A percentile compares a stretch with the other conserved stretches of the same genome.
These are phyloP conservation scores for Penicillium samsonianum DNA, from an alignment of 495 filamentous ascomycete genomes.

Conservation along the genomic window DNA sequence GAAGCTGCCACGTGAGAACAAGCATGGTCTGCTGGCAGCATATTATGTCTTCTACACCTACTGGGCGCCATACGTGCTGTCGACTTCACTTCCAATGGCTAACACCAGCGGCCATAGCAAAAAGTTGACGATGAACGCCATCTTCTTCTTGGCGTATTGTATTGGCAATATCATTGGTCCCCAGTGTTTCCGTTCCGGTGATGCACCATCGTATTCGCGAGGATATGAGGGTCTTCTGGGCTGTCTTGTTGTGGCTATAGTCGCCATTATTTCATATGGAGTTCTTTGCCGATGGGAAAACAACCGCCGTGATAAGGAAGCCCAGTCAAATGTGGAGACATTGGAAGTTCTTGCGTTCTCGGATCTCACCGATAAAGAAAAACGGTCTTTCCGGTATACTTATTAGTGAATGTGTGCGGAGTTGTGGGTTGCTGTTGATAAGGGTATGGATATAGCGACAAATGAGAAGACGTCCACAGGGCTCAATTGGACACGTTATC, in stretches of 20 bases:
- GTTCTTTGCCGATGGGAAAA: slow-evolving; percentile 25
- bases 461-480: too few species aligned
- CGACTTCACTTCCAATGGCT: slow-evolving; percentile 40
- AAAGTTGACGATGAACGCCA: slow-evolving; percentile 30
- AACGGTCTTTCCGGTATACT: slow-evolving; percentile 38
- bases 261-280: slow-evolving; percentile 24
- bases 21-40: slow-evolving; percentile 33
- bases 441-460: too few species aligned
- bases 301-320: slow-evolving; percentile 16
- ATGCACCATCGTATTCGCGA: slow-evolving; percentile 50
- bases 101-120: slow-evolving; percentile 44
- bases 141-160: slow-evolving; percentile 35
- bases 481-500: too few species aligned
- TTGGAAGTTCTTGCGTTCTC: slow-evolving; percentile 24
- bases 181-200: slow-evolving; percentile 56
- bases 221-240: slow-evolving; percentile 35
- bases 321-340: slow-evolving; percentile 2
- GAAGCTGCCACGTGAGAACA: slow-evolving; percentile 34
- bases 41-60: slow-evolving; percentile 37
- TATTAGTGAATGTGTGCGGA: slow-evolving; percentile 26
- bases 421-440: too few species aligned
- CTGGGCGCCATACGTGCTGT: slow-evolving; percentile 40
- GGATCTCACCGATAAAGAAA: slow-evolving; percentile 38
- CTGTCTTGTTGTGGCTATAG: slow-evolving; percentile 27
- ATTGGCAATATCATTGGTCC: slow-evolving; percentile 59